Base-by-base conservation (phyloP, 1,139 yeast genomes). In the Kluyveromyces marxianus region DNA sequence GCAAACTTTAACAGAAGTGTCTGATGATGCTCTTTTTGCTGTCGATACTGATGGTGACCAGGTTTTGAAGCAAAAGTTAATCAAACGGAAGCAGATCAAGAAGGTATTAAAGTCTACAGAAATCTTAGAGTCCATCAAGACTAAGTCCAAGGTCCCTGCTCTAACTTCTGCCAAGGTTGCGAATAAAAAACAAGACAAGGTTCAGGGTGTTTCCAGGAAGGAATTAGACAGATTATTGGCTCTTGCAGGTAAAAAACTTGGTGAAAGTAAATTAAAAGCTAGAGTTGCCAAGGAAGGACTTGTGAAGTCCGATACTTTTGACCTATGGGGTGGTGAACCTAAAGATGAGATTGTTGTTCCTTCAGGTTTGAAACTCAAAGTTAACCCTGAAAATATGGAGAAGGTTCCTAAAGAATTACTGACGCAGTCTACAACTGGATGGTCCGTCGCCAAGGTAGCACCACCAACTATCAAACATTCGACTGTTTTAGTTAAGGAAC, bases 101-200 rank as follows among this genome's bases (percentile, higher is more conserved):
- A 81, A 78, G 56, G 69, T 70, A 42, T 67, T 83, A 53, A 88
- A 84, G 62, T 77, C 88, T 10, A 74, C 76, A 31, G 96, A 89
- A 65, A 90, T 90, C 50, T 69, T 87, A 54, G 73, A 78, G 37
- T 49, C 65, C n/a, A 54, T 63, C 25, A 54, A 53, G 43, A 79
- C 80, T 52, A 78, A 87, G 59, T 87, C 96, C 27, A 90, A 90
- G 56, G 81, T 87, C 31, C 83, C 85, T 5, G 87, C 87, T 0
- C 68, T 87, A 42, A 54, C 55, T n/a, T 69, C 70, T 44, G 60
- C 65, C 21, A 71, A 67, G 47, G 57, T 64, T 47, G 63, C 62
- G 35, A 65, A 69, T 45, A 70, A 69, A 48, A 66, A 62, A 41
- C 66, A 64, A 48, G 73, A 72, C 39, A 73, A 68, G 48, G 59